These are phyloP conservation scores for Pythium dissotocum DNA, from an alignment of 352 stramenopile species.

Conservation along the genomic window DNA sequence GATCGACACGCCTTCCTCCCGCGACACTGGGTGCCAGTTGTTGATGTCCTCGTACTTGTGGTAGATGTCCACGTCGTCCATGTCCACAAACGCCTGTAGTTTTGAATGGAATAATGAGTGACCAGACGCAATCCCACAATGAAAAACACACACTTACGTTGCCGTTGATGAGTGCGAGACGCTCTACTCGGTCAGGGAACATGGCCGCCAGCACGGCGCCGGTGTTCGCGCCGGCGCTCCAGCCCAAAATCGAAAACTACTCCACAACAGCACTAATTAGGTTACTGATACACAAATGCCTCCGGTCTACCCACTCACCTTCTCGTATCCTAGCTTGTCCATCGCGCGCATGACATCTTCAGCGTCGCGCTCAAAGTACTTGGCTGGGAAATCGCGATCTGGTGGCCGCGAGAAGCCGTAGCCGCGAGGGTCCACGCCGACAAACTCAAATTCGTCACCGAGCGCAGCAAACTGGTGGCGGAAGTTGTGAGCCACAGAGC, in stretches of 20 bases:
- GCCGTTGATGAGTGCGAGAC: conserved; percentile 76
- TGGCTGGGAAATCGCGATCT: conserved; percentile 45
- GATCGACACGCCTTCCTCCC: conserved; percentile 49
- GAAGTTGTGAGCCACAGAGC: conserved; percentile 63
- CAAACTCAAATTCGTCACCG: conserved; percentile 50
- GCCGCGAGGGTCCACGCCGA: conserved; percentile 66
- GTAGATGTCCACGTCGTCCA: conserved; percentile 70
- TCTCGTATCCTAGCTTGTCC: conserved; percentile 58
- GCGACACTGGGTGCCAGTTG: conserved; percentile 54
- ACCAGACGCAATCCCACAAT: conserved; percentile 7
- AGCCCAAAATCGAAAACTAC: conserved; percentile 73
- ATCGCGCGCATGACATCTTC: conserved; percentile 66
- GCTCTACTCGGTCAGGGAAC: conserved; percentile 63
- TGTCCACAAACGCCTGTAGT: conserved; percentile 66
- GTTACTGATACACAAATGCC: too few relatives aligned
- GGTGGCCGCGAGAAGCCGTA: conserved; percentile 52
- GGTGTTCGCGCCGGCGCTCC: conserved; percentile 76
- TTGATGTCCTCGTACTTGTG: conserved; percentile 47
- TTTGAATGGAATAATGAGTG: conserved; percentile 10
- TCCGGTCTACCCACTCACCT: conserved; percentile 27
- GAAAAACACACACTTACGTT: conserved; percentile 44
- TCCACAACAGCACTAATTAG: neutral
- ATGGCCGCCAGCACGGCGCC: conserved; percentile 67
- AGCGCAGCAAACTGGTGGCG: conserved; percentile 56
- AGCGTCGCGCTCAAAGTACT: conserved; percentile 68